Base-by-base conservation (phyloP, 176 grass and related monocot genomes). In the Rhynchospora breviuscula region DNA sequence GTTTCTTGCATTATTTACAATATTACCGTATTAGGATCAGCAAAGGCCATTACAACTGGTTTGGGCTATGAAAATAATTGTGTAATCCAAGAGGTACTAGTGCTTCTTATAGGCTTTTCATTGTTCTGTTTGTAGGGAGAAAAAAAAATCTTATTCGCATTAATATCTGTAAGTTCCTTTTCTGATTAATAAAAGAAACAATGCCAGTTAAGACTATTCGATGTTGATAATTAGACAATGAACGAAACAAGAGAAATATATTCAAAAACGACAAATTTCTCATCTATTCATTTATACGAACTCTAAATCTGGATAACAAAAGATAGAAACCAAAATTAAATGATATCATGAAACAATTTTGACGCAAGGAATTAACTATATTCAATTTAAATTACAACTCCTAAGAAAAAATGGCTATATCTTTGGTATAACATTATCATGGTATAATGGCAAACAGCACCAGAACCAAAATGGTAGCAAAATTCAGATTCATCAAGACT, bases 381-480 rank as follows among this genome's bases (percentile, higher is more conserved):
- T 77, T 31, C 9, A 77, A 13, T 56, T 77, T 31, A 75, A 22
- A 61, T 56, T 26, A 54, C 47, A 77, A 77, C 25, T 56, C 49
- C 72, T 49, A 31, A 57, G 2, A 33, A 33, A 15, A 56, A 77
- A 17, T 4, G 10, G 73, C 29, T 57, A 77, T 13, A 72, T 72
- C 21, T 76, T 76, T 76, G 72, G 51, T 77, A 56, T 75, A 52
- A 21, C 66, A 71, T 56, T 13, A 54, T 76, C 46, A 21, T 21
- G 22, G 49, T 78, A 78, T 33, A 57, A 78, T 53, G 73, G 51
- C 51, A 35, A 56, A 78, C 25, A 57, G 54, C 49, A 53, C 23
- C 73, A 33, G 49, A 33, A 25, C 26, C 6, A 78, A 78, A 23
- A 53, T 78, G 51, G 31, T 13, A 78, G 51, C 51, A 57, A 54